These are phyloP conservation scores for Verticillium zaregamsianum DNA, from an alignment of 2,329 filamentous ascomycete species.

Conservation along the genomic window DNA sequence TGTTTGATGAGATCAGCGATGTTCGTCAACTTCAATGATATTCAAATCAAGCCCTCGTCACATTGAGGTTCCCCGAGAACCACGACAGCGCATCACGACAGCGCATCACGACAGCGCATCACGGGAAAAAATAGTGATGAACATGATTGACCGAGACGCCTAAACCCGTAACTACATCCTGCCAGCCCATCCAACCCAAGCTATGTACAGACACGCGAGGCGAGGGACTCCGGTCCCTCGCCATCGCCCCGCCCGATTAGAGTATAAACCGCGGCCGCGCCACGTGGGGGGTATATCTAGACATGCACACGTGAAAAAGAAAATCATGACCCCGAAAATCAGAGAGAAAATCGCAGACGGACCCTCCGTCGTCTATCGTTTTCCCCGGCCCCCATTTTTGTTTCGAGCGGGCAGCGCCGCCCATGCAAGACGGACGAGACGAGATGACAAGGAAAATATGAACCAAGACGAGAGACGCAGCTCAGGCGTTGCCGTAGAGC, in stretches of 20 bases:
- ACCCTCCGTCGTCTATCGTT: background rate
- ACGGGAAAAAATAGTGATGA: background rate
- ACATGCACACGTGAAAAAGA: too few species aligned
- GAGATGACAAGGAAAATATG: background rate
- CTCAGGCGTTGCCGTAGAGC: constrained; percentile 39
- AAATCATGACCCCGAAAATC: background rate
- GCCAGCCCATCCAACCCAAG: background rate
- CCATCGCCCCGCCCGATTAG: too few species aligned
- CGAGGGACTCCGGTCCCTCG: background rate
- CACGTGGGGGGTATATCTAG: constrained; percentile 8
- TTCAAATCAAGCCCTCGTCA: too few species aligned
- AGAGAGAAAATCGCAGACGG: background rate
- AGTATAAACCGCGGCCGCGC: too few species aligned
- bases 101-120: too few species aligned
- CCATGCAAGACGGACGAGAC: background rate
- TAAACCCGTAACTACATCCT: background rate
- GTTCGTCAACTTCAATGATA: too few species aligned
- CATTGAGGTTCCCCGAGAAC: too few species aligned
- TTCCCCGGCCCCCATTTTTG: background rate
- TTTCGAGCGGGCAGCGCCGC: background rate
- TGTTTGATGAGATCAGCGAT: too few species aligned
- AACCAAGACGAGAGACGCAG: background rate
- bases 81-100: too few species aligned
- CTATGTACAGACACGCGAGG: background rate
- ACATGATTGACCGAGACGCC: background rate